Base-by-base conservation (phyloP, 2,329 filamentous ascomycete genomes). In the Dactylonectria macrodidyma region DNA sequence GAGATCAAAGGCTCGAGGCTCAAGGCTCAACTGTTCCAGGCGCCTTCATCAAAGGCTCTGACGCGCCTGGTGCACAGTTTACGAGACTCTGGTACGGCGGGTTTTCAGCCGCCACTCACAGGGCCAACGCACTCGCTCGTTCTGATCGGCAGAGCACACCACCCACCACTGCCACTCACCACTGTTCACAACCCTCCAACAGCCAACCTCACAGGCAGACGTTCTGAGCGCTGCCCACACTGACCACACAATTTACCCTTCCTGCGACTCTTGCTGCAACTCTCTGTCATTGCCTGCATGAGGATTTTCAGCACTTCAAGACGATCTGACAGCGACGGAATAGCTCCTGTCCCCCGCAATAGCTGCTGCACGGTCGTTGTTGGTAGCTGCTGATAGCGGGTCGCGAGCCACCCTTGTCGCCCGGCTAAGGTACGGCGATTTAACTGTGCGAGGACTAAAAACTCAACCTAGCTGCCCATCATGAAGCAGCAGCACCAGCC, bases 341-440 rank as follows among this genome's bases (percentile, higher is more conserved):
- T 54, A 54, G 48, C 57, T 46, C 58, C 52, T 30, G 58, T 46
- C 58, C 63, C 63, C 64, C 59, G 64, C 64, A 66, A 51, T 62
- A 58, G 38, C 62, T 57, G 47, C 63, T 58, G 67, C 68, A 73
- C 59, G 65, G 65, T 68, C 69, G 59, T 64, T 69, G 64, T 58
- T 66, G 65, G 65, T 71, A 74, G 71, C 64, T 69, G 64, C 59
- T 66, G 65, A 62, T 71, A 74, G 71, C 64, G 69, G 74, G 70
- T 65, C 70, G 62, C 51, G 34, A 65, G 62, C 62, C 52, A 72
- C 71, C 70, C 74, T 71, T 73, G 76, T 70, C 72, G 61, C 58
- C 47, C 46, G 80, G 80, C 75, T 82, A 82, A 82, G 79, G 75
- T 80, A 73, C 80, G 80, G 80, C 78, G 73, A 80, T 79, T 80